Percentiles rank a stretch among this genome's conserved stretches.
These are phyloP conservation scores for Calonectria fujianensis DNA, from an alignment of 2,329 filamentous ascomycete genomes.

Conservation along the genomic window DNA sequence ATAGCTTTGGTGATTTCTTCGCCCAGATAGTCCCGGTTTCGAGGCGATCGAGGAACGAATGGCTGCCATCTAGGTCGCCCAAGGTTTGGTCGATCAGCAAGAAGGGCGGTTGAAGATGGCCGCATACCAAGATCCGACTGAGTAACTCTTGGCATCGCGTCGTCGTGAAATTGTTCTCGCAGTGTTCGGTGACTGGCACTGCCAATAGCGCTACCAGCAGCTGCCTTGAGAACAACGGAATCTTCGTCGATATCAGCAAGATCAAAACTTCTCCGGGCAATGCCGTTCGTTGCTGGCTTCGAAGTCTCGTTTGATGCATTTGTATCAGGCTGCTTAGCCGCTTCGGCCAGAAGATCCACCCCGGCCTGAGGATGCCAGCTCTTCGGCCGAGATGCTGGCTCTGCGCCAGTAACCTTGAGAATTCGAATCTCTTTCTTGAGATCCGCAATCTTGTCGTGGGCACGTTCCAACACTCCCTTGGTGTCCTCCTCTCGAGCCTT, in stretches of 20 bases:
- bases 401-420: conserved; percentile 61
- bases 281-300: conserved; percentile 32
- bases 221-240: conserved; percentile 45
- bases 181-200: conserved; percentile 54
- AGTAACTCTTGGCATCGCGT: conserved; percentile 46
- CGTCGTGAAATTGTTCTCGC: conserved; percentile 61
- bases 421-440: conserved; percentile 72
- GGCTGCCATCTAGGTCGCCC: conserved; percentile 64
- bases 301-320: conserved; percentile 1
- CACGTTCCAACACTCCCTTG: conserved; percentile 72
- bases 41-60: conserved; percentile 64
- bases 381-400: conserved; percentile 51
- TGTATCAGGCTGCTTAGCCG: conserved; percentile 28
- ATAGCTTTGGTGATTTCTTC: conserved; percentile 58
- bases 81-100: conserved; percentile 54
- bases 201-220: conserved; percentile 30
- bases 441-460: conserved; percentile 74
- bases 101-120: conserved; percentile 43
- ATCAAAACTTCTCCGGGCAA: conserved; percentile 56
- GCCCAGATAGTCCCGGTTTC: conserved; percentile 61
- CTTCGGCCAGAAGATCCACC: conserved; percentile 38
- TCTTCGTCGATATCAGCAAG: conserved; percentile 46
- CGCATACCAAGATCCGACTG: conserved; percentile 46
- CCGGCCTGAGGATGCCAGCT: conserved; percentile 57
- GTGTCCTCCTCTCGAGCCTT: conserved; percentile 74